Base-by-base conservation (phyloP, 2,329 filamentous ascomycete species). In the Fusarium metavorans region DNA sequence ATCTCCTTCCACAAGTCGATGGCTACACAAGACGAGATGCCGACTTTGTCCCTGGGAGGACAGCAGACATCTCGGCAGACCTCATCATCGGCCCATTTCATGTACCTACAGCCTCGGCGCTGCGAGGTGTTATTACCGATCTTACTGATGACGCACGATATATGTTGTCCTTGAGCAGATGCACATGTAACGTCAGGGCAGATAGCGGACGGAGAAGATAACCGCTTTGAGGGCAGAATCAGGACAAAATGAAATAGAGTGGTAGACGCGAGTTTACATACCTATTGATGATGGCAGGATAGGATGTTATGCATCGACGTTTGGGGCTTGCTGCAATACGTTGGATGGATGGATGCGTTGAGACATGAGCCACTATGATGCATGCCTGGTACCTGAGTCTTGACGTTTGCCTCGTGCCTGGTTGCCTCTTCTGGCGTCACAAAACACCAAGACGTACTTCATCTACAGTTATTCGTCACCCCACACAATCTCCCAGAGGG, bases 371-470 rank as follows among this genome's bases (percentile, higher is more conserved):
- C 48, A 18, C 48, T 8, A 32, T 43, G 54, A 43, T 73, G 54
- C 32, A 54, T 27, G 32, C 60, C 48, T 41, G 71, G 71, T 64
- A 71, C 45, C 45, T 68, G 48, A 20, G 30, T 39, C n/a, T 52
- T 56, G 32, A 23, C n/a, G 43, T 48, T 60, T 64, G 60, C 71
- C 68, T 72, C 61, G 72, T 74, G 72, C 41, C 39, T 72, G 54
- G 48, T 75, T 72, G 23, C 72, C 52, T 39, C 39, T 74, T 74
- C 48, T 25, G 48, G 72, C 23, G 23, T 25, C 20, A 23, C 30
- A 52, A 58, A 45, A 39, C 58, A 54, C 16, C 18, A 20, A 43
- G 6, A 27, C 6, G 39, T 43, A 43, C 18, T 39, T 39, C 39
- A 45, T 66, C 54, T 64, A 65, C 32, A 30, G 63, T 27, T 43